Evolutionary conservation across 2,329 filamentous ascomycete genomes (phyloP).

Genomic region (Fusarium nodosum): DNA sequence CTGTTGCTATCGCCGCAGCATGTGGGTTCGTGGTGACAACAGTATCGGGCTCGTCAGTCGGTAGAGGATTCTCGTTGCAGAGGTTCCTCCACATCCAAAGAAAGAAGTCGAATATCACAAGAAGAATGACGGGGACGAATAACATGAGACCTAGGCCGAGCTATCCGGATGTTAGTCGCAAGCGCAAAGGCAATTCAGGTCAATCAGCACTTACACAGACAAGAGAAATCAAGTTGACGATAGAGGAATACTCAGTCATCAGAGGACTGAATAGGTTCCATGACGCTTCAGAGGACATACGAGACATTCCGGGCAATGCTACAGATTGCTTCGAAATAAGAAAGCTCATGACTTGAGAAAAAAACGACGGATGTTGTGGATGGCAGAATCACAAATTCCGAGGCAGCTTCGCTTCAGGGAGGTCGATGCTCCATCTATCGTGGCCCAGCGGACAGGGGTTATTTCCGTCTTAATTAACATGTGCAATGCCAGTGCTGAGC

Average conservation of each 20-base stretch:
- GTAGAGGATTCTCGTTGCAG: constrained; percentile 40
- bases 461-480: constrained; percentile 34
- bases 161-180: constrained; percentile 50
- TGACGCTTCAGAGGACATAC: constrained; percentile 41
- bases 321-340: constrained; percentile 35
- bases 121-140: constrained; percentile 61
- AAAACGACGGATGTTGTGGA: constrained; percentile 42
- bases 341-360: constrained; percentile 43
- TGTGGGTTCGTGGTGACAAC: constrained; percentile 38
- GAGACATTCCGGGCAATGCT: constrained; percentile 47
- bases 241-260: constrained; percentile 51
- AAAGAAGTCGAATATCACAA: constrained; percentile 65
- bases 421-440: constrained; percentile 28
- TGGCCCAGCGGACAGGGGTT: constrained; percentile 33
- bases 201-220: constrained; percentile 54
- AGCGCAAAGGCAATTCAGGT: constrained; percentile 15
- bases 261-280: constrained; percentile 48
- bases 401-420: constrained; percentile 37
- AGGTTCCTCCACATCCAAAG: constrained; percentile 67
- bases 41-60: constrained; percentile 32
- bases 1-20: constrained; percentile 44
- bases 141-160: constrained; percentile 62
- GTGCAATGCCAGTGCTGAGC: constrained; percentile 28
- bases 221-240: constrained; percentile 56
- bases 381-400: constrained; percentile 44